Base-by-base conservation (phyloP, 2,329 filamentous ascomycete genomes). In the Fusarium neocosmosporiellum region DNA sequence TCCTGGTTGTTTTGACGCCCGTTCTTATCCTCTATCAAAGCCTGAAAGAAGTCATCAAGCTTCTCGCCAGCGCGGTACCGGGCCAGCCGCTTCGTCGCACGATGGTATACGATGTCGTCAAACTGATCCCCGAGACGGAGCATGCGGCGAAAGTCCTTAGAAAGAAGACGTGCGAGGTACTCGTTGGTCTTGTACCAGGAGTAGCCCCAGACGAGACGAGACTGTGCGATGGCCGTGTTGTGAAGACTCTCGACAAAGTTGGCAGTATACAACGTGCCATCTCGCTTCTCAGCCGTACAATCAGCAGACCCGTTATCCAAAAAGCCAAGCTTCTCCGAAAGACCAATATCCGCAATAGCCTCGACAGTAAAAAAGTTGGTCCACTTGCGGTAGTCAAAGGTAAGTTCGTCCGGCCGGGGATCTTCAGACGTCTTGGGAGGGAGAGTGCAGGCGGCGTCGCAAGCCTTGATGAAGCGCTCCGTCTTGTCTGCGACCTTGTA, bases 11-110 rank as follows among this genome's bases (percentile, higher is more conserved):
- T 63, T 0, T 83, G 76, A 11, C 76, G 73, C 5, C 81, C 84
- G 18, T 82, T 80, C 72, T 82, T 83, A 61, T 84, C 83, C 43
- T 85, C 86, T 86, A 90, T 88, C 6, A 90, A 76, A 1, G 84
- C 83, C 58, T 86, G 81, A 80, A 91, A 90, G 78, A 91, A 90
- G 74, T 91, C 89, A 59, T 89, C 86, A 0, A 90, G 83, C 73
- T 87, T 87, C 76, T 90, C 88, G 20, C 88, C 88, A 5, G 61
- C 59, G 8, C 67, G 71, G 22, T 75, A 75, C 11, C 71, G 66
- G 5, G 71, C 66, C 0, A 77, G 64, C 4, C 75, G 72, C 20
- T 57, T 57, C 5, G 53, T 57, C 9, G 53, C 53, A 18, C 53
- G 53, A 20, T 57, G 53, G 16, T 57, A 57, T 2, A 57, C 53